These are phyloP conservation scores for Tarenaya hassleriana DNA, from an alignment of 345 rosid species.

Conservation along the genomic window DNA sequence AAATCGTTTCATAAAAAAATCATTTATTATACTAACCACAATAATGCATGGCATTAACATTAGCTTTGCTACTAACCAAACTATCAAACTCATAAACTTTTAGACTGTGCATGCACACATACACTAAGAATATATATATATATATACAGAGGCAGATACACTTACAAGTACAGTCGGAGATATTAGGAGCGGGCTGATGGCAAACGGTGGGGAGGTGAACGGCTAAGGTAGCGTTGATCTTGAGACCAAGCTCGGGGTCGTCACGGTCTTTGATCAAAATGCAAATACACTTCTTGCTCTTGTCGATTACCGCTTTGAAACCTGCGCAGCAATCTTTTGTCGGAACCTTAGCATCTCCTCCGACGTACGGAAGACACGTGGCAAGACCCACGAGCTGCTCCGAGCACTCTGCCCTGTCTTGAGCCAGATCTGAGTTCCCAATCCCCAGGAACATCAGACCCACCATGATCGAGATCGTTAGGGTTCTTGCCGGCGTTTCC, in stretches of 20 bases:
- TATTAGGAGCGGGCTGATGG: conserved; percentile 37
- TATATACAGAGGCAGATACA: not conserved
- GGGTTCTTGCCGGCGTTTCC: too few relatives aligned
- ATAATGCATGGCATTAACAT: too few relatives aligned
- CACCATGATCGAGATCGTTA: not conserved
- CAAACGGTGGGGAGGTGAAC: conserved; percentile 57
- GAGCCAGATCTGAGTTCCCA: conserved; percentile 40
- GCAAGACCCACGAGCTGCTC: conserved; percentile 45
- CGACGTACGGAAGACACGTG: conserved; percentile 63
- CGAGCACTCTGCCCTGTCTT: conserved; percentile 64
- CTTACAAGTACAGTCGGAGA: conserved; percentile 59
- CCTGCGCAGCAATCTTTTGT: conserved; percentile 71
- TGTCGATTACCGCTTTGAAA: conserved; percentile 43
- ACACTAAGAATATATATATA: too few relatives aligned
- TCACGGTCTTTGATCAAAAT: conserved; percentile 59
- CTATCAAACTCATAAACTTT: too few relatives aligned
- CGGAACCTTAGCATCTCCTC: conserved; percentile 55
- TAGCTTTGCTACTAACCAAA: too few relatives aligned
- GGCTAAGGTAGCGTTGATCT: conserved; percentile 54
- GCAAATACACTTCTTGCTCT: conserved; percentile 68
- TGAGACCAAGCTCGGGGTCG: conserved; percentile 67
- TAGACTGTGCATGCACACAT: too few relatives aligned
- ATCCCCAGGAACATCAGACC: conserved; percentile 26
- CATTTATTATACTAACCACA: too few relatives aligned
- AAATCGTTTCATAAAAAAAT: too few relatives aligned